These are phyloP conservation scores for Alternaria gansuensis DNA, from an alignment of 2,329 filamentous ascomycete species.

Conservation along the genomic window DNA sequence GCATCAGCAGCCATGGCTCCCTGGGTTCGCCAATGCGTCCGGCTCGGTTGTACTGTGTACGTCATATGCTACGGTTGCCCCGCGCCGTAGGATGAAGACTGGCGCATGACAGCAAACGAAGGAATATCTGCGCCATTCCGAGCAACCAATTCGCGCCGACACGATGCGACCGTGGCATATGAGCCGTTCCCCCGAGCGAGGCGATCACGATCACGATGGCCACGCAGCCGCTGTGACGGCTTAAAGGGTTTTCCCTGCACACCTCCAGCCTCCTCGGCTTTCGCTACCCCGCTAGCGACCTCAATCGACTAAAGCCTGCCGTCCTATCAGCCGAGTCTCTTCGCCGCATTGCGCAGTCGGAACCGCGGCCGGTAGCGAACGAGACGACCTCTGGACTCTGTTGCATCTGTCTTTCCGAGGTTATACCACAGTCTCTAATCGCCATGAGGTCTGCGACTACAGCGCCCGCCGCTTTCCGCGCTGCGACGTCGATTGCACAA, in stretches of 20 bases:
- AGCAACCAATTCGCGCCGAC: constrained; percentile 23
- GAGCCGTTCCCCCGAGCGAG: constrained; percentile 25
- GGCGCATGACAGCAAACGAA: constrained; percentile 21
- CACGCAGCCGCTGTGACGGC: constrained; percentile 22
- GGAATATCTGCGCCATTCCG: constrained; percentile 19
- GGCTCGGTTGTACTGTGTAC: constrained; percentile 5
- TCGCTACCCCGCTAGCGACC: constrained; percentile 44
- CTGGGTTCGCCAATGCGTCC: constrained; percentile 2
- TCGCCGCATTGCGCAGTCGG: constrained; percentile 27
- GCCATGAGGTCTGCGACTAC: constrained; percentile 45
- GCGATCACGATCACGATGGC: no score
- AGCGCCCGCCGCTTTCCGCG: constrained; percentile 40
- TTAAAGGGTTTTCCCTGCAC: constrained; percentile 23
- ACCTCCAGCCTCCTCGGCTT: constrained; percentile 42
- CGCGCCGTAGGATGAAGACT: constrained; percentile 20
- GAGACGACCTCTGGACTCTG: constrained; percentile 21
- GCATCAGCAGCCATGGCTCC: background rate
- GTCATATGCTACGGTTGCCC: constrained; percentile 25
- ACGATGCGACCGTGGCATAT: constrained; percentile 19
- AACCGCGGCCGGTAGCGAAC: constrained; percentile 42
- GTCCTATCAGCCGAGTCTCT: constrained; percentile 23
- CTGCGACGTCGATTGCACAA: constrained; percentile 33
- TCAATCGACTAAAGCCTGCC: constrained; percentile 19
- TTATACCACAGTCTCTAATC: constrained; percentile 33
- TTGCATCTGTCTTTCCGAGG: constrained; percentile 38